These are phyloP conservation scores for Amanita thiersii DNA, from an alignment of 768 basidiomycete species.

Conservation along the genomic window DNA sequence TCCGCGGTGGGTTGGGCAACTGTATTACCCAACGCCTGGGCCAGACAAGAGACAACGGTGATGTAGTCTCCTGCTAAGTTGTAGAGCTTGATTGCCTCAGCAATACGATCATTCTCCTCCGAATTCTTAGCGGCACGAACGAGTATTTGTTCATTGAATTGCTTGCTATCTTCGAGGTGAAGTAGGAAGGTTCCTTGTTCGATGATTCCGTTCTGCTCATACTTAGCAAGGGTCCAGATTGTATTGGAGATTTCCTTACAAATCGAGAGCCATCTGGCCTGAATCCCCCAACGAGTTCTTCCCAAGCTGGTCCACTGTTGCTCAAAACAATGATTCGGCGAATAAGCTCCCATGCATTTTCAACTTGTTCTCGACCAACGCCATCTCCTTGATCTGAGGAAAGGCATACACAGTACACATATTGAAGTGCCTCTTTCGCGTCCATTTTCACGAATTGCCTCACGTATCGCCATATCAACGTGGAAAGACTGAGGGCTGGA, in stretches of 20 bases:
- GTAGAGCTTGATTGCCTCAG: constrained; percentile 92
- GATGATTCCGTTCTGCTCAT: constrained; percentile 69
- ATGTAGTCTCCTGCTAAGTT: constrained; percentile 89
- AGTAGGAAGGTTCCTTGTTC: constrained; percentile 78
- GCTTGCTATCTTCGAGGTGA: constrained; percentile 52
- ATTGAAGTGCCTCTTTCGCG: constrained; percentile 89
- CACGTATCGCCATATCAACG: constrained; percentile 88
- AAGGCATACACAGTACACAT: constrained; percentile 82
- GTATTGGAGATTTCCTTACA: constrained; percentile 37
- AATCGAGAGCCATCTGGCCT: constrained; percentile 83
- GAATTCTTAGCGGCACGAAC: constrained; percentile 75
- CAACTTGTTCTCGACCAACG: constrained; percentile 79
- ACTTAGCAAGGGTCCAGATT: not conserved
- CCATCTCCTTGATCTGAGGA: constrained; percentile 60
- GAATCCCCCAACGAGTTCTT: constrained; percentile 91
- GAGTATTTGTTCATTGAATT: constrained; percentile 80
- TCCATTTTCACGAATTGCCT: constrained; percentile 90
- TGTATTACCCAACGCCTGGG: constrained; percentile 79
- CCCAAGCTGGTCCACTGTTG: constrained; percentile 78
- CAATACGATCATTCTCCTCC: constrained; percentile 74
- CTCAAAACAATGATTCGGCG: constrained; percentile 73
- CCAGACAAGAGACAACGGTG: constrained; percentile 83
- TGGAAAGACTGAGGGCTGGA: constrained; percentile 73
- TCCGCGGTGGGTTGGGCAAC: constrained; percentile 55
- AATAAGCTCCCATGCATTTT: constrained; percentile 73